phyloP scores from a whole-genome alignment of 169 alveolate species.

The Ichthyophthirius multifiliis region DNA sequence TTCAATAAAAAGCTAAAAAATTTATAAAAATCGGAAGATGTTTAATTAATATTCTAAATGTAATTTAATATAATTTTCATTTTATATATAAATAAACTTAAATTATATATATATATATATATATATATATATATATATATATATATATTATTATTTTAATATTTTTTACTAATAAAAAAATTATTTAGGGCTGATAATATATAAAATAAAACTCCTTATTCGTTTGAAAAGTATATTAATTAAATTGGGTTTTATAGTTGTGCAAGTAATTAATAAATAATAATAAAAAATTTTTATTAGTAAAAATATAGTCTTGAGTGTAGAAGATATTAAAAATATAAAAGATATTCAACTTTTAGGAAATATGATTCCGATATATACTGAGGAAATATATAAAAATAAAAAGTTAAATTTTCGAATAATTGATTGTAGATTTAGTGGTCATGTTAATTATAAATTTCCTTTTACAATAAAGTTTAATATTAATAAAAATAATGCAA shows the following conservation, averaged over 20 bases:
- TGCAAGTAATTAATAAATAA: not conserved
- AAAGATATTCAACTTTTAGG: not conserved
- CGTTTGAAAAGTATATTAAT: not conserved
- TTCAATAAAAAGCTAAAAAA: not conserved
- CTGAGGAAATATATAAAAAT: not conserved
- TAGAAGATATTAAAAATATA: not conserved
- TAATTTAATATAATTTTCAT: not conserved
- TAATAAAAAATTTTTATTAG: not conserved
- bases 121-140: no score
- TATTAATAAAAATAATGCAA: no score
- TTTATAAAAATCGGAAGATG: not conserved
- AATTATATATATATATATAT: no score
- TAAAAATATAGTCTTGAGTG: not conserved
- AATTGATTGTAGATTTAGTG: no score
- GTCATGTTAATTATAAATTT: no score
- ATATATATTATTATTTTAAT: no score
- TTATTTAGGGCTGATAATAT: slow-evolving; percentile 8
- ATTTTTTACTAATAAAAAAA: no score
- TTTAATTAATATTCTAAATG: not conserved
- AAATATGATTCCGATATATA: not conserved
- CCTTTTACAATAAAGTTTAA: no score
- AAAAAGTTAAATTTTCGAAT: no score
- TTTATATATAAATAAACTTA: not conserved
- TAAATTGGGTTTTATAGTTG: not conserved
- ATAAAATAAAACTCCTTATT: not conserved